Evolutionary conservation across 176 grass and related monocot genomes (phyloP), one percentile per base, ranked within the genome.

Genomic region (Oryza longistaminata): DNA sequence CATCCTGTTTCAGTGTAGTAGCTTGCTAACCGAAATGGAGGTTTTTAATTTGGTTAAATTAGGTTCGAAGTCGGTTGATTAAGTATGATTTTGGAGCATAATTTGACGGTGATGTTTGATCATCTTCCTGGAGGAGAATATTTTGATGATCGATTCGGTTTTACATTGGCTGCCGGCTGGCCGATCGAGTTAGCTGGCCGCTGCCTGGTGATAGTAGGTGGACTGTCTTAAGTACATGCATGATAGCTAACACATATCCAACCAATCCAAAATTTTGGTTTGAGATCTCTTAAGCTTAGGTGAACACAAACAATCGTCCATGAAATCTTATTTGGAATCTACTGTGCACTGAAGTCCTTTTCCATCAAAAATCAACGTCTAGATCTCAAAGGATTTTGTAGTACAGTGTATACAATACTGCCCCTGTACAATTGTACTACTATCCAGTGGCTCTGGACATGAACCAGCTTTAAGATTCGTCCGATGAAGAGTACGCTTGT

Each of bases 191-290:
- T 81, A 35, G 70, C 21, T 69, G 65, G 64, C 44, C 49, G 73
- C 17, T 81, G 85, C 61, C 48, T 43, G 70, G 35, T 75, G 77
- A 34, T 81, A 35, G 85, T 42, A 75, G 78, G 61, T 87, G 78
- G 61, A 53, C 45, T 75, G 78, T 81, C 85, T 31, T 31, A 49
- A 49, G 46, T 49, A 15, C 12, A 11, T 15, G 12, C 46, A 49
- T 49, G 46, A 4, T 49, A 48, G 46, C 46, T 49, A 26, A 24
- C n/a, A 22, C 33, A 8, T 50, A 75, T 80, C 70, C 85, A 81
- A 60, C 62, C 71, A 75, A 75, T 66, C 61, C 1, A 48, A 81
- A 22, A 58, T 48, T 22, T 33, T 78, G 2, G 37, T 48, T 11
- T 22, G 34, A 8, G n/a, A 55, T n/a, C 21, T 27, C 52, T 31